Base-by-base conservation (phyloP, 2,329 filamentous ascomycete genomes). In the Nannizzia gypsea region DNA sequence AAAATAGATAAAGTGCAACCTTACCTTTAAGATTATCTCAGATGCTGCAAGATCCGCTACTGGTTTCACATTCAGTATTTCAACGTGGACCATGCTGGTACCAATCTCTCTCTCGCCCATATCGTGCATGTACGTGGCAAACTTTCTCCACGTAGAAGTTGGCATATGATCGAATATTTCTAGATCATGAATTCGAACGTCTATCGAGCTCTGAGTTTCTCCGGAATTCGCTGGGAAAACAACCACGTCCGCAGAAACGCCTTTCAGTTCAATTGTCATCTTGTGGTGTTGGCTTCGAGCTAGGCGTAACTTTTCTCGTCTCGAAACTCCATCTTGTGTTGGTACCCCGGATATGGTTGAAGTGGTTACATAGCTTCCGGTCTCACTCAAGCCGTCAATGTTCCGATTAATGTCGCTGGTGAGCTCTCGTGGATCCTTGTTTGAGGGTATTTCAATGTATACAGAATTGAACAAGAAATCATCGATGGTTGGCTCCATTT, bases 391-490 rank as follows among this genome's bases (percentile, higher is more conserved):
- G 67, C 97, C 92, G 65, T 96, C 89, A 55, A 97, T 82, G 38
- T 92, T 85, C 60, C 87, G 84, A 68, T 96, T 96, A 73, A 99
- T 96, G 42, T 88, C 88, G 52, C 84, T 83, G 3, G 89, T 80
- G 8, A 97, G 80, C 31, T 95, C 89, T 58, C 83, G 83, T 3
- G 90, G 90, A 66, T 97, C 92, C 61, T 87, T 84, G 66, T 91
- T 93, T 9, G 88, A 82, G 0, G 92, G 88, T 17, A 99, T 88
- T 13, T 89, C 90, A 66, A 99, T 96, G 76, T 96, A 99, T 59
- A 99, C 96, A 0, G 93, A 99, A 71, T 99, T 97, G 80, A 99
- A 99, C 15, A 99, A 79, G 66, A 95, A 95, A 70, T 99, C 95
- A 4, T 90, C 90, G 72, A 97, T 95, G 4, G 88, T 88, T 11